Conservation (phyloP, 2,329 filamentous ascomycete genomes). For the Exserohilum rostratum region DNA sequence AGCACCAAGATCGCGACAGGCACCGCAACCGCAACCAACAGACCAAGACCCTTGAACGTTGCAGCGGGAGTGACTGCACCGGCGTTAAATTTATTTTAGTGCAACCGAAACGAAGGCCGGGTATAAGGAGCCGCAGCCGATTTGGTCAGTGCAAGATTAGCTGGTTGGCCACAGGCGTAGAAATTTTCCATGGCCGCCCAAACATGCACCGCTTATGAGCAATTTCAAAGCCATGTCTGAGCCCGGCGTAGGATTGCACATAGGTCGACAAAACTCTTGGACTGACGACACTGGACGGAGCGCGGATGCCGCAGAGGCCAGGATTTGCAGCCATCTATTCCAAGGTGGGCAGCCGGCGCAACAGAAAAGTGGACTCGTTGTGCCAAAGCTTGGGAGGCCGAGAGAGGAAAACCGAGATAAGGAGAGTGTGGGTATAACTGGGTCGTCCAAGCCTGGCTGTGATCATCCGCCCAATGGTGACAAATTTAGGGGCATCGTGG, state of each 20-base stretch:
- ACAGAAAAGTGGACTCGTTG: slow-evolving; percentile 40
- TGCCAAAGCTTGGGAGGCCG: slow-evolving; percentile 31
- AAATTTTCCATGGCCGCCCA: slow-evolving; percentile 7
- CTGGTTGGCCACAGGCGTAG: slow-evolving; percentile 17
- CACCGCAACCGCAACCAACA: slow-evolving; percentile 21
- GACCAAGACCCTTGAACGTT: slow-evolving; percentile 21
- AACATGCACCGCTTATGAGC: slow-evolving; percentile 10
- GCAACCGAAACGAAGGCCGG: slow-evolving; percentile 18
- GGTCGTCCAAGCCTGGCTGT: slow-evolving; percentile 35
- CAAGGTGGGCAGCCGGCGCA: slow-evolving; percentile 26
- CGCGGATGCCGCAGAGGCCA: slow-evolving; percentile 20
- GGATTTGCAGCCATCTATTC: slow-evolving; percentile 33
- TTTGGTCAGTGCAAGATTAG: slow-evolving; percentile 13
- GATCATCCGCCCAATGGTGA: slow-evolving; percentile 37
- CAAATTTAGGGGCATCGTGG: slow-evolving; percentile 27
- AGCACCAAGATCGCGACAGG: slow-evolving; percentile 27
- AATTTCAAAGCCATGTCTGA: not conserved
- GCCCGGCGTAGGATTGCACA: slow-evolving; percentile 8
- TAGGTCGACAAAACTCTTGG: slow-evolving; percentile 17
- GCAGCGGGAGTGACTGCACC: slow-evolving; percentile 38
- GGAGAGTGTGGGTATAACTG: slow-evolving; percentile 43
- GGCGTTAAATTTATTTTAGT: slow-evolving; percentile 26
- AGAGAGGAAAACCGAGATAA: slow-evolving; percentile 43
- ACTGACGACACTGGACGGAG: slow-evolving; percentile 32
- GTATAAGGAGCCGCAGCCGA: slow-evolving; percentile 18